These are phyloP conservation scores for Fraxinus cuspidata DNA, from an alignment of 257 asterid genomes.

Conservation along the genomic window DNA sequence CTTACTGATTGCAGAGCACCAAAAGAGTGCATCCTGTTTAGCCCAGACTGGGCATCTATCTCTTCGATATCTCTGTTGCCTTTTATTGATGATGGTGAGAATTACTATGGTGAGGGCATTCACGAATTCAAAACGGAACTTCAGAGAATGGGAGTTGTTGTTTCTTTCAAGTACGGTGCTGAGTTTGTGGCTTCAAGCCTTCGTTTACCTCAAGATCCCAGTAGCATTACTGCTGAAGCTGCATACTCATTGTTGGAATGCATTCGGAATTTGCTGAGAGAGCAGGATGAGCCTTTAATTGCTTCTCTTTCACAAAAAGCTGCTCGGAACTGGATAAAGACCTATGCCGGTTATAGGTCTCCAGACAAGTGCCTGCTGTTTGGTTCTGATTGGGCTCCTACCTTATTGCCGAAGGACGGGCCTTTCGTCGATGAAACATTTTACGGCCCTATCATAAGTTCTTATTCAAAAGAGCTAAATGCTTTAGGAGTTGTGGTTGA, in stretches of 20 bases:
- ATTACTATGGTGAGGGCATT: constrained; percentile 29
- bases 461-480: constrained; percentile 29
- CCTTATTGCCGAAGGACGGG: constrained; percentile 34
- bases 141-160: constrained; percentile 32
- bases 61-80: constrained; percentile 36
- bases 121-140: constrained; percentile 31
- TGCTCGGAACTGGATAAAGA: constrained; percentile 34
- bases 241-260: constrained; percentile 32
- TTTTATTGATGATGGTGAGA: constrained; percentile 35
- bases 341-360: constrained; percentile 31
- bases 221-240: constrained; percentile 20
- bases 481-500: constrained; percentile 33
- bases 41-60: constrained; percentile 31
- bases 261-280: constrained; percentile 6
- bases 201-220: constrained; percentile 31
- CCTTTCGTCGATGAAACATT: constrained; percentile 39
- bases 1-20: constrained; percentile 33
- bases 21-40: constrained; percentile 33
- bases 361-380: constrained; percentile 38
- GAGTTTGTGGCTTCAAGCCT: constrained; percentile 28
- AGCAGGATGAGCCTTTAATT: not conserved
- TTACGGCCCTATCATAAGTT: constrained; percentile 30
- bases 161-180: constrained; percentile 24
- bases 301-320: constrained; percentile 4
- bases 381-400: constrained; percentile 27